A percentile compares a stretch with the other conserved stretches of the same genome.
Conservation (phyloP, 129 eudicot species). For the Flaveria brownii region DNA sequence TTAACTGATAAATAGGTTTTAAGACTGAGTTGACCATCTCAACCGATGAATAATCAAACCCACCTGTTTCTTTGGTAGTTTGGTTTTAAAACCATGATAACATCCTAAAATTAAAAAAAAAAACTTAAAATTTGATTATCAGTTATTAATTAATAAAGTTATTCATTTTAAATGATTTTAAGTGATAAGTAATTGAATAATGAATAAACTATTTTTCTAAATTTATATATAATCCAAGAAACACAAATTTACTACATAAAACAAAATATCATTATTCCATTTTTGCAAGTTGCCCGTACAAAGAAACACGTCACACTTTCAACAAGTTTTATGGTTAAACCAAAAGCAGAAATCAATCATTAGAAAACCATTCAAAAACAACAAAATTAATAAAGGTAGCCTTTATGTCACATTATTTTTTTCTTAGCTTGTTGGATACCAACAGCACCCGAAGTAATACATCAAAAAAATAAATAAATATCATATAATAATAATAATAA, state of each 20-base stretch:
- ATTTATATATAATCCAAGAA: neutral
- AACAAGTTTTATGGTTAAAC: neutral
- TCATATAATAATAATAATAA: neutral
- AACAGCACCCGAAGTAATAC: neutral
- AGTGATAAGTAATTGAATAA: too few relatives aligned
- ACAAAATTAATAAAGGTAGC: neutral
- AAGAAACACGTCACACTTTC: neutral
- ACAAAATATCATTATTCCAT: conserved; percentile 15
- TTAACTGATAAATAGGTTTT: too few relatives aligned
- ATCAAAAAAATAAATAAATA: neutral
- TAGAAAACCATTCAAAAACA: neutral
- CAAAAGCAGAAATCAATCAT: conserved; percentile 17
- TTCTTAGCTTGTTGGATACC: neutral
- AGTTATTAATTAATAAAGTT: too few relatives aligned
- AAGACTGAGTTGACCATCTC: neutral
- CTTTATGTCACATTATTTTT: neutral
- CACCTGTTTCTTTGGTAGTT: too few relatives aligned
- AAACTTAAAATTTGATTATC: too few relatives aligned
- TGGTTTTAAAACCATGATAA: too few relatives aligned
- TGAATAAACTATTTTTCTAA: neutral
- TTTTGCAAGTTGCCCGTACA: conserved; percentile 5
- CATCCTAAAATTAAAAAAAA: too few relatives aligned
- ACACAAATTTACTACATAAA: conserved; percentile 3
- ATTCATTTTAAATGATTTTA: too few relatives aligned
- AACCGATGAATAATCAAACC: neutral